Conservation (phyloP, 495 filamentous ascomycete species). For the Endocarpon pusillum region DNA sequence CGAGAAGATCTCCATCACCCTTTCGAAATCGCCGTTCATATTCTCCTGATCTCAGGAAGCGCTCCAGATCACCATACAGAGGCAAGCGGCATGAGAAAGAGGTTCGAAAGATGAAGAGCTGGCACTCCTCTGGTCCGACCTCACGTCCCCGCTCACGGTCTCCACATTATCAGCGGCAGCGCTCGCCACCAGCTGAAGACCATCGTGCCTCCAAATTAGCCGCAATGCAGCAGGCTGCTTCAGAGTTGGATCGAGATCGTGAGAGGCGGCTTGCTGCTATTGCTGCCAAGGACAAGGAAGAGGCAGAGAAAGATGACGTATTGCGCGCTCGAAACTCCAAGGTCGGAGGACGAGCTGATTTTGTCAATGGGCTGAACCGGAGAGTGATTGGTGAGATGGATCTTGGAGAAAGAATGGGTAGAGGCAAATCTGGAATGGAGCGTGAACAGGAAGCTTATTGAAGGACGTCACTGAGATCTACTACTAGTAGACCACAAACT, state of each 20-base stretch:
- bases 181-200: conserved; percentile 13
- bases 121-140: background rate
- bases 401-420: conserved; percentile 35
- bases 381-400: conserved; percentile 40
- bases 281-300: conserved; percentile 42
- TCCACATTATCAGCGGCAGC: conserved; percentile 9
- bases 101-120: conserved; percentile 15
- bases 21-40: conserved; percentile 7
- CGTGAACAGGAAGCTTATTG: conserved; percentile 16
- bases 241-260: conserved; percentile 57
- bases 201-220: conserved; percentile 46
- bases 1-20: conserved; percentile 13
- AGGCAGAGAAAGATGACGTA: conserved; percentile 45
- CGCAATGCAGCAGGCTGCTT: conserved; percentile 78
- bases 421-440: conserved; percentile 33
- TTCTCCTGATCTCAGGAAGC: conserved; percentile 2
- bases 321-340: conserved; percentile 37
- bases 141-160: conserved; percentile 5
- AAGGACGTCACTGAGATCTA: too few species aligned
- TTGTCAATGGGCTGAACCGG: conserved; percentile 39
- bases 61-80: conserved; percentile 4
- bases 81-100: conserved; percentile 13
- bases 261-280: conserved; percentile 52
- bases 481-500: too few species aligned
- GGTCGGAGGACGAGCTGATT: conserved; percentile 44